These are phyloP conservation scores for Carpinus viminea DNA, from an alignment of 306 rosid genomes.

Conservation along the genomic window DNA sequence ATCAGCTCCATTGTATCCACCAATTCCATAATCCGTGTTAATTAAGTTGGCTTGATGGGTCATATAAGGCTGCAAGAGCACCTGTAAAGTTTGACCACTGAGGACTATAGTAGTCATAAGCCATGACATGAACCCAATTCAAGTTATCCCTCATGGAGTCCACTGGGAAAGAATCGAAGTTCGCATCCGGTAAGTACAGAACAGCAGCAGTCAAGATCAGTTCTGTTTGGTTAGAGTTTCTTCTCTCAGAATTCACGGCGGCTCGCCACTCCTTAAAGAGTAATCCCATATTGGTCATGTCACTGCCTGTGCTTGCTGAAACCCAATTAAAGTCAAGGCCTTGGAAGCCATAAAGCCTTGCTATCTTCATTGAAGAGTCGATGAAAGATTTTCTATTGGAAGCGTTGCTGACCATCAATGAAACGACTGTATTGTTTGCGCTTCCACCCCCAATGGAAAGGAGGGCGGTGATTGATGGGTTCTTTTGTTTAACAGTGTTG, in stretches of 20 bases:
- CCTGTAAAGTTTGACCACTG: slow-evolving; percentile 2
- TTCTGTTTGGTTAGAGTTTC: not conserved
- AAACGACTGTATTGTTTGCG: not conserved
- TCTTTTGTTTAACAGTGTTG: slow-evolving; percentile 13
- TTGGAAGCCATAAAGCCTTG: slow-evolving; percentile 37
- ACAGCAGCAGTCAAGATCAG: slow-evolving; percentile 34
- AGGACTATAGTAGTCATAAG: slow-evolving; percentile 27
- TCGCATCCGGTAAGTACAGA: not conserved
- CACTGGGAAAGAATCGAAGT: slow-evolving; percentile 17
- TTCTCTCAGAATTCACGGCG: slow-evolving; percentile 26
- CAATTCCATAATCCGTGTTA: slow-evolving; percentile 24
- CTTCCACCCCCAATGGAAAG: slow-evolving; percentile 18
- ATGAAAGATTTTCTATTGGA: slow-evolving; percentile 37
- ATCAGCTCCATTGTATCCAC: not conserved
- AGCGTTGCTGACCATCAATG: slow-evolving; percentile 14
- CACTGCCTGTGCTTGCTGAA: slow-evolving; percentile 16
- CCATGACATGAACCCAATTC: slow-evolving; percentile 41
- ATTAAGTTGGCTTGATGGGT: slow-evolving; percentile 13
- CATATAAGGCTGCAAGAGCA: slow-evolving; percentile 28
- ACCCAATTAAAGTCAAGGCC: slow-evolving; percentile 42
- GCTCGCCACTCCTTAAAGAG: slow-evolving; percentile 41
- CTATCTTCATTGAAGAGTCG: slow-evolving; percentile 29
- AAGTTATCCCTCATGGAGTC: slow-evolving; percentile 33
- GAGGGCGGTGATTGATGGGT: slow-evolving; percentile 37
- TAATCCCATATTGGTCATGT: slow-evolving; percentile 34